Percentiles rank a stretch among this genome's conserved stretches.
phyloP scores from a whole-genome alignment of 179 eudicot species.

The Dionaea muscipula region DNA sequence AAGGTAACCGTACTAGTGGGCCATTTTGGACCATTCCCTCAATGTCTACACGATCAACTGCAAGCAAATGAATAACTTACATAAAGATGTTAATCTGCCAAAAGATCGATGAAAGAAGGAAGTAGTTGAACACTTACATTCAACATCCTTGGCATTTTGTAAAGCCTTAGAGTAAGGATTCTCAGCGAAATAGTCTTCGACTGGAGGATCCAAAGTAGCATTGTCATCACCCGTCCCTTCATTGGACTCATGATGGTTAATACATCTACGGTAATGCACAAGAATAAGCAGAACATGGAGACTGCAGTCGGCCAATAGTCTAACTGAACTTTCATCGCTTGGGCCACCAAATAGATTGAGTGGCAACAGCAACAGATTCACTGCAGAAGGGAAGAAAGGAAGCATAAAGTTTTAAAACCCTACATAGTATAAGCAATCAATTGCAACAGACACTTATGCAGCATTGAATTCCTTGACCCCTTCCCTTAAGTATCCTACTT shows the following conservation, averaged over 20 bases:
- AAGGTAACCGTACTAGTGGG: constrained; percentile 65
- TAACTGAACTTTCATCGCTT: constrained; percentile 43
- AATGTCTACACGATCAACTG: constrained; percentile 72
- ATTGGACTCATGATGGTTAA: constrained; percentile 24
- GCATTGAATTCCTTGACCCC: not conserved
- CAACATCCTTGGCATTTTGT: constrained; percentile 66
- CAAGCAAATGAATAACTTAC: constrained; percentile 22
- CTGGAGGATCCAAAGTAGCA: constrained; percentile 31
- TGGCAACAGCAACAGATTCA: constrained; percentile 69
- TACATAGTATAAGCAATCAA: not conserved
- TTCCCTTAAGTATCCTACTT: too few species aligned
- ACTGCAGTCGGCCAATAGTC: constrained; percentile 60
- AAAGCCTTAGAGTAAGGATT: constrained; percentile 79
- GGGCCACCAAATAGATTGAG: constrained; percentile 53
- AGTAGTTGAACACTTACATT: constrained; percentile 40
- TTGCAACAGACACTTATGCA: not conserved
- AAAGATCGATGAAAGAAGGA: constrained; percentile 3
- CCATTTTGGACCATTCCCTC: constrained; percentile 67
- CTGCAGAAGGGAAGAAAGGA: constrained; percentile 34
- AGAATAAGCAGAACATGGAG: constrained; percentile 73
- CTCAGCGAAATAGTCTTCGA: constrained; percentile 44
- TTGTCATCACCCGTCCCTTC: constrained; percentile 23
- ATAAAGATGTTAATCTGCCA: constrained; percentile 4
- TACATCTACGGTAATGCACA: constrained; percentile 56
- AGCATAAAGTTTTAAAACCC: not conserved